Evolutionary conservation across 2,329 filamentous ascomycete genomes (phyloP), one percentile per base, ranked within the genome.

Genomic region (Metarhizium humberi): DNA sequence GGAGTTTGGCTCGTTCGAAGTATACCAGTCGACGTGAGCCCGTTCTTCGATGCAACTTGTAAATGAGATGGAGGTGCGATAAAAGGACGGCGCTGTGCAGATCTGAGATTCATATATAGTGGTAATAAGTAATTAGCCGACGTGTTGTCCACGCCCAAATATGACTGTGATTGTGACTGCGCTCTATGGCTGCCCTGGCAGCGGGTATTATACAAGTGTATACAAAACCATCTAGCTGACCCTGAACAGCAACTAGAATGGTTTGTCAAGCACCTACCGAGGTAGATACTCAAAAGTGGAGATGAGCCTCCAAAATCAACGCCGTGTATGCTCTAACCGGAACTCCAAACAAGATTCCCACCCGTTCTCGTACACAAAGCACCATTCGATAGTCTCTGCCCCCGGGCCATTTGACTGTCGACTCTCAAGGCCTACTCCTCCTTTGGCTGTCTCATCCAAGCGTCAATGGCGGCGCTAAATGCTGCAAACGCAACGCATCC

Each of bases 401-500:
- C 8, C 6, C 45, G 45, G 1, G 16, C 25, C 20, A 30, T 18
- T 20, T 25, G 25, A 25, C 25, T 25, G 3, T 13, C 3, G 7
- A 8, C 7, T 11, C 7, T 20, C 5, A 8, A 30, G 18, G 25
- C 20, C 25, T 75, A 79, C 56, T 82, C 78, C 51, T 85, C 82
- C 69, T 75, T 82, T 61, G 88, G 87, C 78, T 87, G 86, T 64
- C 88, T 75, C 90, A 96, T 90, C 69, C 90, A 96, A 40, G 84
- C 84, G 78, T 97, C 92, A 68, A 97, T 96, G 0, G 92, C 92
- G 14, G 88, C 85, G 69, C 85, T 89, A 65, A 97, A 97, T 1
- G 90, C 92, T 55, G 94, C 94, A 71, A 99, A 99, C 1, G 92
- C 94, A 13, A 84, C 88, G 71, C 92, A 97, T 1, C 94, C 94